Base-by-base conservation (phyloP, 2,329 filamentous ascomycete genomes). In the Claviceps sp. region DNA sequence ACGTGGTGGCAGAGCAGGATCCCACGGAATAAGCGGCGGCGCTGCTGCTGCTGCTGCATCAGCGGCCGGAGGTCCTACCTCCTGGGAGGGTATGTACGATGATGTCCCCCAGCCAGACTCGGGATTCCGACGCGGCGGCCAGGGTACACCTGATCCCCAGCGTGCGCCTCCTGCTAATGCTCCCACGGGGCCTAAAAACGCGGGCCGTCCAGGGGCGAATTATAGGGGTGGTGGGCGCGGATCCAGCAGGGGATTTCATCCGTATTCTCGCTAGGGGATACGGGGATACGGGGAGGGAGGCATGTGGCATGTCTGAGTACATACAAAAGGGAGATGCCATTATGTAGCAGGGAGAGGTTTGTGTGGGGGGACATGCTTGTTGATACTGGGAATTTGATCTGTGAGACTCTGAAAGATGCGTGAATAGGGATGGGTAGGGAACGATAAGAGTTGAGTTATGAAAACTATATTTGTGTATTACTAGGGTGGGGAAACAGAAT, bases 61-160 rank as follows among this genome's bases (percentile, higher is more conserved):
- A 34, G 8, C 30, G 30, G 66, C 61, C 52, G 81, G 80, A 45
- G 82, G 81, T 16, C 85, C 85, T n/a, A 88, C 87, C 24, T 90
- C 85, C 42, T 96, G 90, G 89, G 91, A 97, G 67, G 91, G 91
- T 62, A 95, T 95, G 89, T 97, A 96, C 67, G 91, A 97, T 65
- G 91, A 96, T 65, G 87, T 90, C 2, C 90, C 89, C 16, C 88
- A 91, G 64, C 88, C 88, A 5, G 83, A 84, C 60, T 78, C 83
- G 52, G 59, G 61, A 20, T 72, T 70, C 54, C 59, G 62, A 36
- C 68, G 68, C 26, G 59, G 70, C 63, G 69, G 68, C 58, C 68
- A 67, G 53, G 70, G 66, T 40, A 68, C 66, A 49, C 65, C 69
- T 42, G 64, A 68, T 45, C 69, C 75, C 1, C 63, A 67, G 24